A percentile compares a stretch with the other conserved stretches of the same genome.
Evolutionary conservation across 768 basidiomycete genomes (phyloP).

Genomic region (Tricholoma sp.): DNA sequence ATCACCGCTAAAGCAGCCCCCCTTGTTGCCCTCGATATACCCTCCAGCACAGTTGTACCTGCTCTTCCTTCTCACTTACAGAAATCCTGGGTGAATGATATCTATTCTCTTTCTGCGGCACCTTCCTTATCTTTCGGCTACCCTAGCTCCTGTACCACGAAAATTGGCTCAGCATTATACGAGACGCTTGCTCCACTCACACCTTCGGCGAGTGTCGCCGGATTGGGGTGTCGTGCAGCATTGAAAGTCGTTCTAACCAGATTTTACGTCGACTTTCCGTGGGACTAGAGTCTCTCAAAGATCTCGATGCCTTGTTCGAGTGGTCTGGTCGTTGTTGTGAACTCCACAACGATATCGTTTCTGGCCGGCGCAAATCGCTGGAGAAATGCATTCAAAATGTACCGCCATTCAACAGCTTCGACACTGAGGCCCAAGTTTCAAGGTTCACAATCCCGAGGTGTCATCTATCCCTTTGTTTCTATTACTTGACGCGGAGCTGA

Average conservation of each 20-base stretch:
- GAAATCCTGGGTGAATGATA: not conserved
- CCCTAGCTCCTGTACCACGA: not conserved
- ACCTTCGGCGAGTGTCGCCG: not conserved
- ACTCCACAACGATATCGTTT: not conserved
- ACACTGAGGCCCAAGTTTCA: not conserved
- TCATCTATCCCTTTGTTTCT: not conserved
- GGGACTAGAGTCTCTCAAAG: not conserved
- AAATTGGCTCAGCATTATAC: not conserved
- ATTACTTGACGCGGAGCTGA: not conserved
- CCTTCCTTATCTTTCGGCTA: not conserved
- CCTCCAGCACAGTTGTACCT: not conserved
- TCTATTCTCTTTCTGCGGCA: not conserved
- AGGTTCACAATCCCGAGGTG: not conserved
- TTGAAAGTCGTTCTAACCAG: not conserved
- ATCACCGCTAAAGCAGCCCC: not conserved
- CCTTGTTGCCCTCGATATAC: not conserved
- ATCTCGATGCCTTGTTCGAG: not conserved
- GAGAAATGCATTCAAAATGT: not conserved
- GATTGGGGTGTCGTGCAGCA: not conserved
- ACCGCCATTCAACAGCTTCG: not conserved
- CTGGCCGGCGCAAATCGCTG: not conserved
- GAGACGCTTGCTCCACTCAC: not conserved
- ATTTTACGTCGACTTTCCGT: not conserved
- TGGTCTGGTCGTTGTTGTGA: not conserved
- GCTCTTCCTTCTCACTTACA: not conserved